Conservation (phyloP, 78 protist genomes). For the Dictyostelium brefeldianum region DNA sequence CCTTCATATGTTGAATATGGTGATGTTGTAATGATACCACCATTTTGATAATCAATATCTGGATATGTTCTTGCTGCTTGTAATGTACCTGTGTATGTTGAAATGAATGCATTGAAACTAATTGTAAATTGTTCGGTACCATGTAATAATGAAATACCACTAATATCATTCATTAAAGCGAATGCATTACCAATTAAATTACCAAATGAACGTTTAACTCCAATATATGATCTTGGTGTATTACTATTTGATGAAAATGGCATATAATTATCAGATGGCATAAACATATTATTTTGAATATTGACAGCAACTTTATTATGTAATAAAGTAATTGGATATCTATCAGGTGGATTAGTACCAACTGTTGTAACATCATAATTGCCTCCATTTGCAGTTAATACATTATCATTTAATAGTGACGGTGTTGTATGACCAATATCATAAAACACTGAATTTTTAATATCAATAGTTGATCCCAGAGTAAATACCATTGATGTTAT, state of each 20-base stretch:
- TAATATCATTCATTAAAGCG: too few relatives aligned
- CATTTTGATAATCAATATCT: background rate
- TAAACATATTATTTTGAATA: background rate
- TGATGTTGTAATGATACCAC: slow-evolving; percentile 8
- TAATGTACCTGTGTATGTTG: background rate
- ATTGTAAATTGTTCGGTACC: slow-evolving; percentile 4
- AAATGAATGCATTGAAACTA: background rate
- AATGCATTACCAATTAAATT: background rate
- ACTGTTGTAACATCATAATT: too few relatives aligned
- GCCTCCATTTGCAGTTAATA: too few relatives aligned
- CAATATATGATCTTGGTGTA: background rate
- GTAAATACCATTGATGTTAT: background rate
- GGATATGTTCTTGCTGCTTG: background rate
- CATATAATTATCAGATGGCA: background rate
- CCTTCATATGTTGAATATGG: background rate
- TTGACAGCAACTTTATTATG: background rate
- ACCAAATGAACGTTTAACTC: slow-evolving; percentile 27
- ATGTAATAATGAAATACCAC: background rate
- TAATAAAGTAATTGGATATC: background rate
- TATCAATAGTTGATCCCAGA: background rate
- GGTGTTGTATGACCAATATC: background rate
- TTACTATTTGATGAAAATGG: background rate
- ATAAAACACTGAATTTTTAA: background rate
- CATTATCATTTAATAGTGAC: background rate
- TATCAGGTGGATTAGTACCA: background rate